Evolutionary conservation across 345 rosid species (phyloP), one percentile per base, ranked within the genome.

Genomic region (Eucalyptus regnans): DNA sequence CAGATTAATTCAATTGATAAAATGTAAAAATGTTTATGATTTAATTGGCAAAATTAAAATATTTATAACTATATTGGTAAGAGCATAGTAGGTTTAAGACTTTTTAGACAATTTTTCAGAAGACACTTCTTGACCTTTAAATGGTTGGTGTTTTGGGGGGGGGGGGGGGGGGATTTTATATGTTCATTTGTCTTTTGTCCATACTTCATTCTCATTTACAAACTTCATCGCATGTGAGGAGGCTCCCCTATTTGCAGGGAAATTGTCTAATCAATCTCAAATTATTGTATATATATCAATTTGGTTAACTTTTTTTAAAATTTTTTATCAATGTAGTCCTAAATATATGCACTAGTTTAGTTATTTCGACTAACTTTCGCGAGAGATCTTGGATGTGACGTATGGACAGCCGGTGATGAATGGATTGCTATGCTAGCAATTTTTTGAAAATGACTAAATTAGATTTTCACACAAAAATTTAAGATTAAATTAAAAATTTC

Each of bases 371-470:
- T 11, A 68, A 17, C 12, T 9, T 68, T 17, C 0, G 4, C 7
- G 3, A 5, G 2, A 68, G 16, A 68, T 33, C 43, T 2, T 0
- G 0, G 4, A 33, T 0, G 0, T 68, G 20, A 33, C 0, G 2
- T 9, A 33, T 0, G 1, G 4, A 33, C 4, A 22, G 0, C 0
- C 0, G 1, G 0, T 10, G 0, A 68, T 17, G 44, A 31, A 68
- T 68, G 12, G 23, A 16, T 0, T 9, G 8, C 0, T 20, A 68
- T 4, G 43, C 3, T 2, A 33, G 7, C 1, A 37, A 37, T 71
- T 71, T 37, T 2, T 2, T 1, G 3, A 9, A 18, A 71, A 3
- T 22, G 76, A 66, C 22, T 4, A 66, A 66, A 66, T 31, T 31
- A 15, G 11, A 16, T 6, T 2, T 16, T 31, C 0, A 0, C 5